A percentile compares a stretch with the other conserved stretches of the same genome.
Conservation (phyloP, 2,329 filamentous ascomycete species). For the Colletotrichum liriopes region DNA sequence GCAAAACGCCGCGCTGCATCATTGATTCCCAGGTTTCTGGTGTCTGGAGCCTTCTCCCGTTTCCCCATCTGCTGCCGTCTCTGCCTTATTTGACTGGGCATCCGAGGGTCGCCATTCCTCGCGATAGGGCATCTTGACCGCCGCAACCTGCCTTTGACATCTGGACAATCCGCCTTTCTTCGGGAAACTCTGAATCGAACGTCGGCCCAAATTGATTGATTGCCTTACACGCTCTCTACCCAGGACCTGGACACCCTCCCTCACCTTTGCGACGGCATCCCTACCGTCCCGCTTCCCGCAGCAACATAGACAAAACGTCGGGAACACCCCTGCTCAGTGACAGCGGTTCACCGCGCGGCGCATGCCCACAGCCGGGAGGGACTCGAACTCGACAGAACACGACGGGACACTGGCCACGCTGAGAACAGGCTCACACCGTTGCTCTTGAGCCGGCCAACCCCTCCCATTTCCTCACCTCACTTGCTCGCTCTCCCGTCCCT, state of each 20-base stretch:
- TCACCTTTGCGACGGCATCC: conserved; percentile 37
- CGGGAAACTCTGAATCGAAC: not conserved
- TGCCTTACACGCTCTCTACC: not conserved
- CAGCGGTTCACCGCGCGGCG: conserved; percentile 34
- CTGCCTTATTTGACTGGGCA: conserved; percentile 15
- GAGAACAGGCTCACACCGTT: conserved; percentile 2
- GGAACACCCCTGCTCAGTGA: conserved; percentile 34
- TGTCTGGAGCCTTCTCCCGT: conserved; percentile 29
- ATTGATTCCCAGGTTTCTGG: conserved; percentile 27
- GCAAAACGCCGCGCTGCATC: conserved; percentile 17
- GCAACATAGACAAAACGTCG: conserved; percentile 38
- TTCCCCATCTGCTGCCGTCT: not conserved
- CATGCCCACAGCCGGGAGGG: conserved; percentile 26
- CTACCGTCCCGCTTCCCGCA: conserved; percentile 42
- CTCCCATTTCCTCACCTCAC: conserved; percentile 28
- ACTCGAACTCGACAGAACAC: conserved; percentile 31
- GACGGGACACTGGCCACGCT: conserved; percentile 2
- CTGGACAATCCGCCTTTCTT: not conserved
- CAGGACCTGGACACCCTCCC: conserved; percentile 24
- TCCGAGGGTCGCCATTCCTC: not conserved
- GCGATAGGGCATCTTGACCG: conserved; percentile 1
- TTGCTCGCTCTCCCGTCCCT: conserved; percentile 1
- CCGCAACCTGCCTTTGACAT: not conserved
- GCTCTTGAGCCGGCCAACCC: conserved; percentile 34
- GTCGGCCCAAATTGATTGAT: conserved; percentile 1